Evolutionary conservation across 2,329 filamentous ascomycete species (phyloP).

Genomic region (Grosmannia penicillata): DNA sequence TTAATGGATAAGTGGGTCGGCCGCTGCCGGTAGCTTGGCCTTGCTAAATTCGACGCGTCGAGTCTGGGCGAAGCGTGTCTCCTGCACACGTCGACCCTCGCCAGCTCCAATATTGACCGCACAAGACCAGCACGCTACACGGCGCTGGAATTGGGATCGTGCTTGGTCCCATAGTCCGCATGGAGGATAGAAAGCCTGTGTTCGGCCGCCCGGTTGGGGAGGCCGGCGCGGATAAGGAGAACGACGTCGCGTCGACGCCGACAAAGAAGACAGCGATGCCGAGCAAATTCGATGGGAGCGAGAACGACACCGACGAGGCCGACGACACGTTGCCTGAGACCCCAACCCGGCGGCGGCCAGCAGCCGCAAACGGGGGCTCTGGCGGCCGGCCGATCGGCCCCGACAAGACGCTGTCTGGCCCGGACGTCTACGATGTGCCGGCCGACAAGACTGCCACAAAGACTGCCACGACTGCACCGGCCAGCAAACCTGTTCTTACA

Average conservation of each 20-base stretch:
- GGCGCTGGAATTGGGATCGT: no score
- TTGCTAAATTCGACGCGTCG: not conserved
- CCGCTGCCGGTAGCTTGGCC: not conserved
- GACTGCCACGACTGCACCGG: not conserved
- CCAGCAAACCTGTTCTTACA: no score
- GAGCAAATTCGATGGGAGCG: not conserved
- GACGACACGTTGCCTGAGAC: not conserved
- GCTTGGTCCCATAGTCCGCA: no score
- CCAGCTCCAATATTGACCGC: no score
- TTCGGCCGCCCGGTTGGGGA: no score
- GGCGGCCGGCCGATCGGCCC: not conserved
- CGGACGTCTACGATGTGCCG: slow-evolving; percentile 3
- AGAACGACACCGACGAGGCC: not conserved
- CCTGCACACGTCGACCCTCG: not conserved
- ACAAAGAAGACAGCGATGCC: no score
- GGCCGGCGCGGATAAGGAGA: not conserved
- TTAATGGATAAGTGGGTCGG: no score
- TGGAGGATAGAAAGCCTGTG: no score
- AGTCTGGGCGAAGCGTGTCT: not conserved
- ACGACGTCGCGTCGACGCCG: not conserved
- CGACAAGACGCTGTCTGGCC: not conserved
- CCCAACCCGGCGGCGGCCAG: not conserved
- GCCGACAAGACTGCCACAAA: not conserved
- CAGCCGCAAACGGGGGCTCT: not conserved
- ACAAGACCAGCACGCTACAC: no score